Evolutionary conservation across 2,329 filamentous ascomycete genomes (phyloP).

Genomic region (Chalaropsis thielavioides): DNA sequence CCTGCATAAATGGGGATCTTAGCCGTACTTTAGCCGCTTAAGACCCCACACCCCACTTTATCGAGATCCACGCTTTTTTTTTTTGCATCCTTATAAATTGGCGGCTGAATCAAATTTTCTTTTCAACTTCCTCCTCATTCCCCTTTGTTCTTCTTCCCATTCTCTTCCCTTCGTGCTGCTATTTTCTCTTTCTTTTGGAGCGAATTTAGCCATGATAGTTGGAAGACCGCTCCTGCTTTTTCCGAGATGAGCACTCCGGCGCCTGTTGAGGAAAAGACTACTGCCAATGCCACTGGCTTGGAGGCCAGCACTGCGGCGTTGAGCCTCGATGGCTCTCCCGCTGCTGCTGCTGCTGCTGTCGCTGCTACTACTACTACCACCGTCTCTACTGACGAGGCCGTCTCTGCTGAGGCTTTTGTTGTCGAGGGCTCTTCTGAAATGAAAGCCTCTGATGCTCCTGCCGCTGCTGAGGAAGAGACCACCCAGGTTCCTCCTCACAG

Average conservation of each 20-base stretch:
- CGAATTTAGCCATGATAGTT: constrained; percentile 14
- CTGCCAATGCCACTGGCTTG: constrained; percentile 8
- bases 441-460: neutral
- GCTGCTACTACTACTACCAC: neutral
- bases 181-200: constrained; percentile 8
- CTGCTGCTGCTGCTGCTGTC: neutral
- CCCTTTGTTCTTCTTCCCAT: constrained; percentile 10
- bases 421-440: constrained; percentile 8
- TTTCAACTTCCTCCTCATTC: neutral
- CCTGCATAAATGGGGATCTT: neutral
- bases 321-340: constrained; percentile 6
- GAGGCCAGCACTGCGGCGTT: constrained; percentile 9
- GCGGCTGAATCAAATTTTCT: constrained; percentile 1
- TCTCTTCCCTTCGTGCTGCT: constrained; percentile 4
- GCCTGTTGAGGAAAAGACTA: constrained; percentile 13
- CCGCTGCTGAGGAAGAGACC: neutral
- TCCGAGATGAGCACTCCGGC: constrained; percentile 17
- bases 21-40: neutral
- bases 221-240: constrained; percentile 8
- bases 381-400: neutral
- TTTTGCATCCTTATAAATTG: neutral
- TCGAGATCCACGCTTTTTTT: neutral
- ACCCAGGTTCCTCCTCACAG: constrained; percentile 41
- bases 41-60: constrained; percentile 10
- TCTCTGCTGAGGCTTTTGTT: constrained; percentile 1